These are phyloP conservation scores for Phaseolus lunatus DNA, from an alignment of 306 rosid species.

Conservation along the genomic window DNA sequence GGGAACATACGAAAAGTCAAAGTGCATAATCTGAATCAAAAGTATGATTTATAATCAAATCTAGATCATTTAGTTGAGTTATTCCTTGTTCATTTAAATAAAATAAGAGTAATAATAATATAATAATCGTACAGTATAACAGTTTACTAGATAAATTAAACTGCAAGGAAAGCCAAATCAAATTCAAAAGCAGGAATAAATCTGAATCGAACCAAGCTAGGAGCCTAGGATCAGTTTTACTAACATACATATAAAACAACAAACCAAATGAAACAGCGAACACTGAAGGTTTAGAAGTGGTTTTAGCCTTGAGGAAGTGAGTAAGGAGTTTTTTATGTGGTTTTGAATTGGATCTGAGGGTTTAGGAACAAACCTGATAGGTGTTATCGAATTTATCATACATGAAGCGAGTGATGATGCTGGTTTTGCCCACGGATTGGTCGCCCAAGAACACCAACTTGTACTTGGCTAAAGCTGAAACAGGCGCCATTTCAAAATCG, in stretches of 20 bases:
- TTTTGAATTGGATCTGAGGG: slow-evolving; percentile 49
- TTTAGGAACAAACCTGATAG: slow-evolving; percentile 48
- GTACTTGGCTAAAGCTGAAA: slow-evolving; percentile 64
- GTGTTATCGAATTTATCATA: slow-evolving; percentile 62
- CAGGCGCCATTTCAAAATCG: slow-evolving; percentile 54
- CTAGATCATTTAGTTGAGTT: slow-evolving; percentile 15
- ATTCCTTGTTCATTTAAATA: background rate
- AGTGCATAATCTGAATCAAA: slow-evolving; percentile 6
- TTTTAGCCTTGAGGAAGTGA: background rate
- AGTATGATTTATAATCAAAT: slow-evolving; percentile 7
- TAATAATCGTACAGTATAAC: background rate
- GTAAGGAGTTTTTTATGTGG: background rate
- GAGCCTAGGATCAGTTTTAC: background rate
- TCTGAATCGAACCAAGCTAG: background rate
- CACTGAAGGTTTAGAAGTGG: slow-evolving; percentile 12
- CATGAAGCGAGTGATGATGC: slow-evolving; percentile 69
- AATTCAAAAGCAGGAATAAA: background rate
- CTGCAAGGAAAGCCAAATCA: background rate
- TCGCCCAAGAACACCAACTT: slow-evolving; percentile 65
- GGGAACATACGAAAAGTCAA: background rate
- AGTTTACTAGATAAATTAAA: background rate
- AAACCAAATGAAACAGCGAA: slow-evolving; percentile 8
- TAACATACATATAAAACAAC: background rate
- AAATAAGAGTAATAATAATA: background rate
- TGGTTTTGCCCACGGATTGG: slow-evolving; percentile 66